Conservation (phyloP, 495 filamentous ascomycete species). For the Aspergillus ostianus region DNA sequence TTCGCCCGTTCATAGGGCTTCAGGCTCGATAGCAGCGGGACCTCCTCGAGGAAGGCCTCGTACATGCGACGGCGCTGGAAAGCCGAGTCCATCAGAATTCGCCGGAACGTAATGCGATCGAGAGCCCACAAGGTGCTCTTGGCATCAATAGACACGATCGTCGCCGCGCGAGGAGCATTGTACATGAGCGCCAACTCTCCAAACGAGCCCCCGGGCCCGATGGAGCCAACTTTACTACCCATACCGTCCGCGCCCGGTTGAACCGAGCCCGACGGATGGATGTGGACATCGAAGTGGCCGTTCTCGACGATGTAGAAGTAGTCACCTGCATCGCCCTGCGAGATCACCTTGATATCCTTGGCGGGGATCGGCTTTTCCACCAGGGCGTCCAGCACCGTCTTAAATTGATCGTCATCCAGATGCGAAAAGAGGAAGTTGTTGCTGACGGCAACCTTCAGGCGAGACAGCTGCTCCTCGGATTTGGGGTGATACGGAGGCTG, state of each 20-base stretch:
- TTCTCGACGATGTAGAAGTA: constrained; percentile 97
- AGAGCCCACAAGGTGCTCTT: constrained; percentile 87
- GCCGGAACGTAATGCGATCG: constrained; percentile 94
- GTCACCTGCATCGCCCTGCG: constrained; percentile 92
- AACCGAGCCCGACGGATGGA: constrained; percentile 75
- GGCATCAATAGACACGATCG: constrained; percentile 79
- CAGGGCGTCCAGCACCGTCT: constrained; percentile 83
- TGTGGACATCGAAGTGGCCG: constrained; percentile 86
- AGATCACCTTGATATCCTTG: constrained; percentile 94
- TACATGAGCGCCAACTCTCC: constrained; percentile 98
- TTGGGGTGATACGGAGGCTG: constrained; percentile 81
- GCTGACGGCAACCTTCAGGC: constrained; percentile 78
- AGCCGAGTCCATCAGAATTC: constrained; percentile 97
- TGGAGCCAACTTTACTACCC: constrained; percentile 77
- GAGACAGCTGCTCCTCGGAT: constrained; percentile 71
- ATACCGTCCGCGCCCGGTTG: constrained; percentile 81
- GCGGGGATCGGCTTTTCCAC: constrained; percentile 94
- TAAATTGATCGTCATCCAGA: constrained; percentile 86
- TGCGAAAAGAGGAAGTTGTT: constrained; percentile 93
- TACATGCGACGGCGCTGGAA: constrained; percentile 96
- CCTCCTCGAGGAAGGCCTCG: constrained; percentile 95
- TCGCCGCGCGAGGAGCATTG: constrained; percentile 95
- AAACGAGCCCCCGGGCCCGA: constrained; percentile 90
- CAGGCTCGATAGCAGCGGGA: constrained; percentile 79
- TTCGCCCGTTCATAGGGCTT: constrained; percentile 91